Evolutionary conservation across 2,329 filamentous ascomycete species (phyloP).

Genomic region (Diaporthe batatas): DNA sequence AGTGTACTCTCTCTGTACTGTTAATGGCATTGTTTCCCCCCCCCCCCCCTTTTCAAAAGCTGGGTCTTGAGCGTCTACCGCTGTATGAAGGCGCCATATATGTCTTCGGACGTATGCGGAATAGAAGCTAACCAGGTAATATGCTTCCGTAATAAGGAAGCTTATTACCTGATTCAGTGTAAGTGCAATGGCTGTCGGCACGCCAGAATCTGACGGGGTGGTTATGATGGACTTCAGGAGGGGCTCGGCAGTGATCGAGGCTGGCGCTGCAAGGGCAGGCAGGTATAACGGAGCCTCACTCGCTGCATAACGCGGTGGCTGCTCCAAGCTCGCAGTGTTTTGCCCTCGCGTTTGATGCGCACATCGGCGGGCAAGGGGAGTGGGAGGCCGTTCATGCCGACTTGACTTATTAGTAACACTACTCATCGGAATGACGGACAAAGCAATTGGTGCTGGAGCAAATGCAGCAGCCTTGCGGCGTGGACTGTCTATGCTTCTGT

Average conservation of each 20-base stretch:
- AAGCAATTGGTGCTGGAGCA: not conserved
- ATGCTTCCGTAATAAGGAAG: slow-evolving; percentile 6
- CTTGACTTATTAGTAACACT: not conserved
- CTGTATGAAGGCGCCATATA: too few relatives aligned
- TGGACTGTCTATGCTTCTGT: not conserved
- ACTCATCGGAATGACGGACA: not conserved
- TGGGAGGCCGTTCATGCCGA: not conserved
- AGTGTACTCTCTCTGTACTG: too few relatives aligned
- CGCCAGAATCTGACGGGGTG: not conserved
- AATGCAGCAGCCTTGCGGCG: not conserved
- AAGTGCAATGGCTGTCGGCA: not conserved
- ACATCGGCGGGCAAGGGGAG: too few relatives aligned
- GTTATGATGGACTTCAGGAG: not conserved
- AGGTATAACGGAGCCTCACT: not conserved
- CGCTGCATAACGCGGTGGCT: too few relatives aligned
- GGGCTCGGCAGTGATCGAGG: too few relatives aligned
- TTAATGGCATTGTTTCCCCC: too few relatives aligned
- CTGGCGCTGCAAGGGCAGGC: not conserved
- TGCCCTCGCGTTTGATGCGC: slow-evolving; percentile 4
- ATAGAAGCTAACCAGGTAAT: too few relatives aligned
- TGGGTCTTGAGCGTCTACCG: too few relatives aligned
- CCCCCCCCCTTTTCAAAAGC: too few relatives aligned
- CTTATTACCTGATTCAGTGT: slow-evolving; percentile 1
- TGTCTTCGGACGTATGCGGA: too few relatives aligned
- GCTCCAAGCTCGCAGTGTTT: not conserved